Percentiles rank a stretch among this genome's conserved stretches.
phyloP scores from a whole-genome alignment of 1,139 yeast species.

The Suhomyces anneliseae region DNA sequence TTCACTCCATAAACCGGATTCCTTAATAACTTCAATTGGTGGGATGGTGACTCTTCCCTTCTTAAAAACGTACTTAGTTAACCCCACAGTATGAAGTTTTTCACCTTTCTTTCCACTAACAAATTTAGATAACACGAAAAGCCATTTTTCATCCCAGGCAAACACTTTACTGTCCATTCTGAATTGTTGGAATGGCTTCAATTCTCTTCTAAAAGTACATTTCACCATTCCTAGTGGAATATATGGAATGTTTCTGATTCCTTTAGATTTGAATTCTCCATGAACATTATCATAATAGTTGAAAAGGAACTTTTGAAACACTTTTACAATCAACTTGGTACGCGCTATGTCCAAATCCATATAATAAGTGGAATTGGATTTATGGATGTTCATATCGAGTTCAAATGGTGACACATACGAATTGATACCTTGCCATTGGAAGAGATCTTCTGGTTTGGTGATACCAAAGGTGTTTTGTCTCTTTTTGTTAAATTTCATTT shows the following conservation, averaged over 20 bases:
- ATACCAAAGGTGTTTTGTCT: slow-evolving; percentile 38
- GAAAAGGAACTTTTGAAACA: slow-evolving; percentile 54
- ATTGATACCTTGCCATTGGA: slow-evolving; percentile 44
- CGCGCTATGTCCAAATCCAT: slow-evolving; percentile 83
- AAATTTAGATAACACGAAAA: slow-evolving; percentile 68
- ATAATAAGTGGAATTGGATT: slow-evolving; percentile 83
- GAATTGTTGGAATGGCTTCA: slow-evolving; percentile 64
- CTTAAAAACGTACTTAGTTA: slow-evolving; percentile 76
- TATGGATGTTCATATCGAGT: slow-evolving; percentile 83
- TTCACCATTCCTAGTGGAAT: slow-evolving; percentile 77
- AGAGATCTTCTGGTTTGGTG: slow-evolving; percentile 32
- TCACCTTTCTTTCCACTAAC: slow-evolving; percentile 38
- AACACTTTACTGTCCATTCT: slow-evolving; percentile 57
- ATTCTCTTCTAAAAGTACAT: slow-evolving; percentile 69
- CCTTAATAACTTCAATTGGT: slow-evolving; percentile 59
- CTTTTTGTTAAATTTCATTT: slow-evolving; percentile 19
- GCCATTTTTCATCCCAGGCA: slow-evolving; percentile 90
- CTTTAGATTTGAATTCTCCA: slow-evolving; percentile 28
- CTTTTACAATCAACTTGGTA: slow-evolving; percentile 55
- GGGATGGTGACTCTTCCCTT: slow-evolving; percentile 72
- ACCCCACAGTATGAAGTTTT: slow-evolving; percentile 56
- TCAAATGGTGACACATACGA: slow-evolving; percentile 77
- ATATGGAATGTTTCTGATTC: slow-evolving; percentile 52
- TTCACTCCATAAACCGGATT: slow-evolving; percentile 57
- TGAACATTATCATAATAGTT: slow-evolving; percentile 39